phyloP scores from a whole-genome alignment of 2,329 filamentous ascomycete genomes.

The Xylaria multiplex region DNA sequence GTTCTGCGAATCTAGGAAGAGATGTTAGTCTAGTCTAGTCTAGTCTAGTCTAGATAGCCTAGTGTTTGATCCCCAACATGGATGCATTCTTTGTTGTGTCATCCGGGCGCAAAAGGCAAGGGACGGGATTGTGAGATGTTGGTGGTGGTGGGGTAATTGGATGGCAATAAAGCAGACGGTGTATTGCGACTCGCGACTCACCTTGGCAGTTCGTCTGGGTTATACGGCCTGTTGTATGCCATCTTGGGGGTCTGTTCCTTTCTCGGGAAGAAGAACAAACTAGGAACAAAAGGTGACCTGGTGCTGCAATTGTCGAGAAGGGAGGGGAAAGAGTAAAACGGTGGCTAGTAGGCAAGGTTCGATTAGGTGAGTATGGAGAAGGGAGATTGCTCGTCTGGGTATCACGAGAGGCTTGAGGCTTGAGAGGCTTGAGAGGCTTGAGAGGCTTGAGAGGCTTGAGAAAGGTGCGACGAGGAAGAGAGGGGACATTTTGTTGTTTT shows the following conservation, averaged over 20 bases:
- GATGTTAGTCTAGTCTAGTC: slow-evolving; percentile 29
- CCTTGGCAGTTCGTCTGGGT: slow-evolving; percentile 94
- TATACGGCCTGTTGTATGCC: slow-evolving; percentile 94
- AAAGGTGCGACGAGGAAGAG: slow-evolving; percentile 15
- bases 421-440: background rate
- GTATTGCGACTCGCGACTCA: slow-evolving; percentile 63
- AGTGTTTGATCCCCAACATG: slow-evolving; percentile 30
- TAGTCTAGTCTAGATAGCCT: slow-evolving; percentile 32
- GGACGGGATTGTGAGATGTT: slow-evolving; percentile 35
- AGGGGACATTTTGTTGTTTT: slow-evolving; percentile 23
- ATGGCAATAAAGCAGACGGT: background rate
- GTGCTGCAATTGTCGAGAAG: background rate
- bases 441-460: slow-evolving; percentile 6
- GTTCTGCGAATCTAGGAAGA: slow-evolving; percentile 60
- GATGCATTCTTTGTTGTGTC: slow-evolving; percentile 10
- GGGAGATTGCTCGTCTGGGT: slow-evolving; percentile 21
- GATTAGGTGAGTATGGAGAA: slow-evolving; percentile 14
- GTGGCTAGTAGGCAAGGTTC: slow-evolving; percentile 1
- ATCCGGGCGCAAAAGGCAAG: slow-evolving; percentile 9
- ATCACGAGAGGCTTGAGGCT: slow-evolving; percentile 6
- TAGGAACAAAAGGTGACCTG: background rate
- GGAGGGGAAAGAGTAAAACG: background rate
- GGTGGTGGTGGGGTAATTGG: slow-evolving; percentile 43
- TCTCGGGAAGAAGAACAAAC: background rate
- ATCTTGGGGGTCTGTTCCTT: slow-evolving; percentile 59